Base-by-base conservation (phyloP, 257 asterid genomes). In the Fraxinus cuspidata region DNA sequence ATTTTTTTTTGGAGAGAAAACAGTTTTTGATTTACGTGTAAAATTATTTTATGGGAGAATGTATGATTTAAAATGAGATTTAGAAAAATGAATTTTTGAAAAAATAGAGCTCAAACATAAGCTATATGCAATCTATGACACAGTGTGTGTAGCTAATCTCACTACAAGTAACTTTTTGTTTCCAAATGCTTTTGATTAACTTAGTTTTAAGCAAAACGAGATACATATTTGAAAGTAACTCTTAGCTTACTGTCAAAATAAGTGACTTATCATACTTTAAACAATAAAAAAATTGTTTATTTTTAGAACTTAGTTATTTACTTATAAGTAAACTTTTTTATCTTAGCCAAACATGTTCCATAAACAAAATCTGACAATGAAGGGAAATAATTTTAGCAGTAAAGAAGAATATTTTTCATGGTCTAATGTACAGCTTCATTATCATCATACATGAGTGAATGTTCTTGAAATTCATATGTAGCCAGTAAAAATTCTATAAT, bases 121-220 rank as follows among this genome's bases (percentile, higher is more conserved):
- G 40, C 40, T 35, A 35, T 35, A 67, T 78, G 72, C 64, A 77
- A 35, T 79, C 19, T 72, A 79, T n/a, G n/a, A 72, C 15, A 32
- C 38, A 35, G 7, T 25, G 15, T 21, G 37, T 25, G 12, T 63
- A 63, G 29, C 65, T 56, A 56, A 19, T 56, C 65, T 56, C 8
- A 23, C 21, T 56, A 2, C 12, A 19, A 7, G 27, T 21, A 56
- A 21, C 28, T 56, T 56, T 53, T 19, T 56, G 65, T n/a, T 19
- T 21, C 11, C 27, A 19, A 56, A 7, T 21, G 21, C 21, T n/a
- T 56, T 56, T 56, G 12, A 3, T n/a, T 56, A 56, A 56, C 27
- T 56, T 53, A 19, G 23, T 53, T 56, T 56, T n/a, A 56, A 56
- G 29, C 21, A 56, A 56, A 56, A n/a, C 15, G 7, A 56, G 11